Evolutionary conservation across 495 filamentous ascomycete species (phyloP), one percentile per base, ranked within the genome.

Genomic region (Aspergillus coremiiformis): DNA sequence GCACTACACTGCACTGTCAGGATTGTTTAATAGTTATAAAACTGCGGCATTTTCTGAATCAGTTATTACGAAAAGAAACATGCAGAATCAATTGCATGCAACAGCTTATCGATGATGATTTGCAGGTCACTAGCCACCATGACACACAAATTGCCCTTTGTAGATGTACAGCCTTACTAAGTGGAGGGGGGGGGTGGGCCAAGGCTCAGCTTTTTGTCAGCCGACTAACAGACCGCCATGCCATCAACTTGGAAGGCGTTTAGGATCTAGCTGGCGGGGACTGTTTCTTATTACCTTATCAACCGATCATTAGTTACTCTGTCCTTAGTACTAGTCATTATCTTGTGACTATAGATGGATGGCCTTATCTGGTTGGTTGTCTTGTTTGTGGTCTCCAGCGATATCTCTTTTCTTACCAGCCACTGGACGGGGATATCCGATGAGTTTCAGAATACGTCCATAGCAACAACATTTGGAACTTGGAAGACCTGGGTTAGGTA

Each of bases 51-150:
- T 62, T 61, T 58, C 23, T 49, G 33, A 39, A 27, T 26, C 30
- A 23, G 37, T 37, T 30, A 61, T 62, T 62, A 58, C 59, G 54
- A 58, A 43, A 44, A 52, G 39, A 55, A 56, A 47, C 26, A 45
- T 39, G 43, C 43, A 42, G 24, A 41, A 29, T 32, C 17, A 32
- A 39, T 57, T 11, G 24, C 51, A 37, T 45, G 47, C 45, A 21
- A 46, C 39, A 24, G 39, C n/a, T 47, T 17, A 49, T 37, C 51
- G 53, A 55, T 50, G 54, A 51, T 57, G 59, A 61, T 61, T 57
- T 61, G 59, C 59, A 61, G 51, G 55, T 21, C 49, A 53, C 41
- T 53, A 56, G 55, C 58, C 54, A 62, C 54, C 56, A 62, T 62
- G 59, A 62, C 59, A 62, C 54, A 62, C 41, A 51, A 62, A 61